Evolutionary conservation across 1,139 yeast genomes (phyloP).

Genomic region (Pichia sp.): DNA sequence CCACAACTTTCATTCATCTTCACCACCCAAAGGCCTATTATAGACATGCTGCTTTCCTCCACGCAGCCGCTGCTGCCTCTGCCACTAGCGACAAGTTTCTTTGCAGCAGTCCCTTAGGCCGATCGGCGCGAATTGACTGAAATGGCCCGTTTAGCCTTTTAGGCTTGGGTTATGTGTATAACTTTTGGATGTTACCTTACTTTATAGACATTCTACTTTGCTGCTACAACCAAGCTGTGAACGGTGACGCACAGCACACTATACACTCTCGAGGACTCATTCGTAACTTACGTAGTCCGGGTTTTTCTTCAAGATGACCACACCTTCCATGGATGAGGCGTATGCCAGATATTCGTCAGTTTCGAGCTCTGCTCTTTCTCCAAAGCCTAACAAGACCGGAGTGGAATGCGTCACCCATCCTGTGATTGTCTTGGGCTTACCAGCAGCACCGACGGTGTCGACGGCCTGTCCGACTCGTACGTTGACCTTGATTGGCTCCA

Average conservation of each 20-base stretch:
- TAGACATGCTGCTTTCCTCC: slow-evolving; percentile 4
- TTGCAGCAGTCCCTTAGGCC: no score
- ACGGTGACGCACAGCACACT: no score
- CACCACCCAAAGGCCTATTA: neutral
- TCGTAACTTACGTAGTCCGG: slow-evolving; percentile 54
- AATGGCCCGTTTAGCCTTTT: no score
- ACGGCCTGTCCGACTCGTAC: slow-evolving; percentile 99
- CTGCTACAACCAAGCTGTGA: neutral
- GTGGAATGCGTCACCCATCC: slow-evolving; percentile 99
- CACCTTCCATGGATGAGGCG: slow-evolving; percentile 82
- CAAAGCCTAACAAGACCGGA: slow-evolving; percentile 87
- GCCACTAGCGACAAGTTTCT: neutral
- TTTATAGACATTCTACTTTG: neutral
- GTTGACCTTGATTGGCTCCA: slow-evolving; percentile 86
- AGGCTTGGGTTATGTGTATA: no score
- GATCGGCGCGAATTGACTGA: no score
- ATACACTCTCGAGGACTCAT: neutral
- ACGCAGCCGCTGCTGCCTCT: slow-evolving; percentile 1
- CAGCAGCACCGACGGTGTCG: slow-evolving; percentile 98
- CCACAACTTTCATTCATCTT: neutral
- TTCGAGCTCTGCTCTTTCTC: slow-evolving; percentile 96
- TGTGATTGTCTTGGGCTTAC: slow-evolving; percentile 96
- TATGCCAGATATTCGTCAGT: slow-evolving; percentile 88
- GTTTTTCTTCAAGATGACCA: slow-evolving; percentile 86
- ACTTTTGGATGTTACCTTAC: neutral